A percentile compares a stretch with the other conserved stretches of the same genome.
Conservation (phyloP, 257 asterid species). For the Scutellaria barbata region DNA sequence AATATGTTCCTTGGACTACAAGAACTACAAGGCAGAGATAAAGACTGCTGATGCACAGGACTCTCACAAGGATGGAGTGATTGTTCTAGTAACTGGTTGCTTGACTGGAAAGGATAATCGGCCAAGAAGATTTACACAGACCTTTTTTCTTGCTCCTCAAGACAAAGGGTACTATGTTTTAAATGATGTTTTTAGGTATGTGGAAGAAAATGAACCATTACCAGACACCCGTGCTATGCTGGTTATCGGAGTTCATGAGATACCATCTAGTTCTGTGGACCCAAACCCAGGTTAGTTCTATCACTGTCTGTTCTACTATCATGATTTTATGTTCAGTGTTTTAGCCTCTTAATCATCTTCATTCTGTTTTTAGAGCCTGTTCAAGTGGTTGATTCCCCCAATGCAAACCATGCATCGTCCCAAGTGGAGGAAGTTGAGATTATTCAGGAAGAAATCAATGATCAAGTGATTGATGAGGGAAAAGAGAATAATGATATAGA, state of each 20-base stretch:
- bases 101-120: conserved; percentile 79
- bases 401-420: conserved; percentile 46
- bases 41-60: conserved; percentile 90
- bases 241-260: conserved; percentile 47
- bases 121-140: conserved; percentile 72
- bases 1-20: conserved; percentile 82
- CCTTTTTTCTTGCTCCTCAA: conserved; percentile 95
- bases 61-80: conserved; percentile 72
- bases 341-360: conserved; percentile 33
- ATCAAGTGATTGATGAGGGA: conserved; percentile 54
- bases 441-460: conserved; percentile 48
- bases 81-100: conserved; percentile 88
- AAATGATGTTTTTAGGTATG: conserved; percentile 80
- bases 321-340: neutral
- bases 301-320: conserved; percentile 25
- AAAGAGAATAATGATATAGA: conserved; percentile 50
- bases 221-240: conserved; percentile 38
- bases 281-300: conserved; percentile 64
- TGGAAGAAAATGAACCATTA: conserved; percentile 66
- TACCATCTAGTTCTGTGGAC: conserved; percentile 42
- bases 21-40: conserved; percentile 93
- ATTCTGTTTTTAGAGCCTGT: conserved; percentile 61
- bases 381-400: conserved; percentile 54
- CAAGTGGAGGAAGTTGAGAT: conserved; percentile 50
- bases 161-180: conserved; percentile 84